Conservation (phyloP, 2,329 filamentous ascomycete species). For the Dactylonectria macrodidyma region DNA sequence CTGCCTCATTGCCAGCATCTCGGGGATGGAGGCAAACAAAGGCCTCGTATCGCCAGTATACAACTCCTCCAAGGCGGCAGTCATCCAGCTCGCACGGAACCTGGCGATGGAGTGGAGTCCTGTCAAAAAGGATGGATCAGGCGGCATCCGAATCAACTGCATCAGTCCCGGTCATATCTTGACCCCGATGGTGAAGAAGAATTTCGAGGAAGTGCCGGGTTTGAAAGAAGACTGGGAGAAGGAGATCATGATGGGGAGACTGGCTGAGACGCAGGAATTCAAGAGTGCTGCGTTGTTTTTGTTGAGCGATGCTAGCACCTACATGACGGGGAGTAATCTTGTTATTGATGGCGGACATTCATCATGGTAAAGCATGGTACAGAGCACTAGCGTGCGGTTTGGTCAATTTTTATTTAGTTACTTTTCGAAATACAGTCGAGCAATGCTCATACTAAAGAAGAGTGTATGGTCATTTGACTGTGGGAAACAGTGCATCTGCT, state of each 20-base stretch:
- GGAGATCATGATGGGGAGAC: conserved; percentile 80
- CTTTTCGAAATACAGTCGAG: too few relatives aligned
- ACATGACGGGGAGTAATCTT: conserved; percentile 73
- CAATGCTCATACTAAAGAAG: too few relatives aligned
- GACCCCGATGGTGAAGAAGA: conserved; percentile 79
- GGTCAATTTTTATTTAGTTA: not conserved
- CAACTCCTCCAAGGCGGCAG: conserved; percentile 77
- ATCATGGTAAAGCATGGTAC: conserved; percentile 13
- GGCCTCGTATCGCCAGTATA: conserved; percentile 77
- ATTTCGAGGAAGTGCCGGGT: conserved; percentile 79
- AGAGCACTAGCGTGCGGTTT: not conserved
- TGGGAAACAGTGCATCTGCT: too few relatives aligned
- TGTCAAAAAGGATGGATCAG: conserved; percentile 52
- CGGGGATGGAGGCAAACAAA: conserved; percentile 66
- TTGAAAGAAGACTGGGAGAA: conserved; percentile 73
- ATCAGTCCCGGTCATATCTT: conserved; percentile 79
- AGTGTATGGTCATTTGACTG: too few relatives aligned
- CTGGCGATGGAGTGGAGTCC: conserved; percentile 76
- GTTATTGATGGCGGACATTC: conserved; percentile 70
- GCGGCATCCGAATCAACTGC: conserved; percentile 78
- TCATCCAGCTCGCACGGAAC: conserved; percentile 74
- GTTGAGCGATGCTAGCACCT: conserved; percentile 73
- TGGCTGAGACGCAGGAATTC: conserved; percentile 72
- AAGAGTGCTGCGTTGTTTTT: conserved; percentile 74
- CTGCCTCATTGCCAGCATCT: conserved; percentile 71